phyloP scores from a whole-genome alignment of 2,329 filamentous ascomycete genomes.

The Lachnellula arida region DNA sequence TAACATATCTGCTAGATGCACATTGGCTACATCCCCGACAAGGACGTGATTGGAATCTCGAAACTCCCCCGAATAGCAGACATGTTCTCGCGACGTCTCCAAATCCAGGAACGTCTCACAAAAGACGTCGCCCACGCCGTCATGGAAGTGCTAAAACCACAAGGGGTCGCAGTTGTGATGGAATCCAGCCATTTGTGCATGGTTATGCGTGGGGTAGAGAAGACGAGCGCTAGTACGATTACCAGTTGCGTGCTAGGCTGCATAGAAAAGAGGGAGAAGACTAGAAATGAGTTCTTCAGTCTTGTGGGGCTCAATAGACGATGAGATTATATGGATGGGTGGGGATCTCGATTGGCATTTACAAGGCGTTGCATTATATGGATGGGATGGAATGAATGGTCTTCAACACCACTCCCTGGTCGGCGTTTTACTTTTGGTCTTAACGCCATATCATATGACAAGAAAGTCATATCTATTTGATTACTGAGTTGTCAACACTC shows the following conservation, averaged over 20 bases:
- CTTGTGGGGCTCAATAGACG: conserved; percentile 61
- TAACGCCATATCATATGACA: conserved; percentile 28
- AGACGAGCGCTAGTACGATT: conserved; percentile 80
- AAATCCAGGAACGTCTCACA: conserved; percentile 94
- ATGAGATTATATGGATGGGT: conserved; percentile 21
- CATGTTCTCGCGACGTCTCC: conserved; percentile 89
- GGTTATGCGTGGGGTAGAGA: conserved; percentile 98
- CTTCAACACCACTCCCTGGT: conserved; percentile 30
- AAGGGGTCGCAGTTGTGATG: conserved; percentile 96
- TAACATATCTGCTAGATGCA: conserved; percentile 66
- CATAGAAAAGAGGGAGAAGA: conserved; percentile 89
- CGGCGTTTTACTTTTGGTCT: conserved; percentile 30
- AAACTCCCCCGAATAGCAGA: conserved; percentile 95
- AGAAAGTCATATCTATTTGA: not conserved
- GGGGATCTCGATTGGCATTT: conserved; percentile 14
- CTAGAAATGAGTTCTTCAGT: conserved; percentile 90
- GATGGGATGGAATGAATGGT: conserved; percentile 22
- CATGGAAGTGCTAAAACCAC: conserved; percentile 86
- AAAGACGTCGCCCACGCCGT: conserved; percentile 94
- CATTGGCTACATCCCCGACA: conserved; percentile 92
- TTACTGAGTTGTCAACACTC: conserved; percentile 3
- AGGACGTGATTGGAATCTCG: conserved; percentile 88
- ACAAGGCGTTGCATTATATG: conserved; percentile 17
- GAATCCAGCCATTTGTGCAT: conserved; percentile 96
- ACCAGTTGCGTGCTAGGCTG: conserved; percentile 98